phyloP scores from a whole-genome alignment of 2,329 filamentous ascomycete genomes.

The Fusarium chaquense region DNA sequence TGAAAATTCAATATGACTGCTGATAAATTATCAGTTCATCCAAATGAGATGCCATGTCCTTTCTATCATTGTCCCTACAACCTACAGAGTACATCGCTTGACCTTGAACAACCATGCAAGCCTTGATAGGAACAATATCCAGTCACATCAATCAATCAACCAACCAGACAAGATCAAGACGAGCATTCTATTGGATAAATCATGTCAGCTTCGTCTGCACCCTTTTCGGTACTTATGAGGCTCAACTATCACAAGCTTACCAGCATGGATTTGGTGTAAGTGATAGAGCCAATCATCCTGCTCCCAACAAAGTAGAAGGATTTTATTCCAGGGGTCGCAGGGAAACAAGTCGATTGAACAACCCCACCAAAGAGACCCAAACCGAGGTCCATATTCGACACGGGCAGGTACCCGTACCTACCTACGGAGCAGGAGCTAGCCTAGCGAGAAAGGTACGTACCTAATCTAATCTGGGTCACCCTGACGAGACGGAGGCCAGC shows the following conservation, averaged over 20 bases:
- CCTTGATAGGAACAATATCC: not conserved
- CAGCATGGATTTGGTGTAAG: slow-evolving; percentile 4
- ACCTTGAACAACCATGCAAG: not conserved
- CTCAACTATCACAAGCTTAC: slow-evolving; percentile 19
- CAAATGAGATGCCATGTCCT: not conserved
- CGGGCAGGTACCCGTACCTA: no score
- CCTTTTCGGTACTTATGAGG: not conserved
- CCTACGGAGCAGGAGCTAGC: not conserved
- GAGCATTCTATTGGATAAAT: not conserved
- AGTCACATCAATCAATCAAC: not conserved
- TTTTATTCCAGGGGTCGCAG: slow-evolving; percentile 9
- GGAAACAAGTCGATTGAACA: not conserved
- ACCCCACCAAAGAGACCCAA: slow-evolving; percentile 12
- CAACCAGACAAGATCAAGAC: not conserved
- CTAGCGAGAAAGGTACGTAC: slow-evolving; percentile 20
- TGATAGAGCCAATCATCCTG: slow-evolving; percentile 4
- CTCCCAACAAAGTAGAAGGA: slow-evolving; percentile 14
- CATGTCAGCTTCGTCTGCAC: slow-evolving; percentile 3
- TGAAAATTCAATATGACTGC: not conserved
- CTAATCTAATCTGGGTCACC: slow-evolving; percentile 20
- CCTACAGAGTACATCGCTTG: not conserved
- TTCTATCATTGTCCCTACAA: not conserved
- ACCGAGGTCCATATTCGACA: slow-evolving; percentile 21
- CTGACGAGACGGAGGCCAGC: not conserved
- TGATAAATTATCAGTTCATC: no score